phyloP scores from a whole-genome alignment of 345 rosid genomes.

The Rhodamnia argentea region DNA sequence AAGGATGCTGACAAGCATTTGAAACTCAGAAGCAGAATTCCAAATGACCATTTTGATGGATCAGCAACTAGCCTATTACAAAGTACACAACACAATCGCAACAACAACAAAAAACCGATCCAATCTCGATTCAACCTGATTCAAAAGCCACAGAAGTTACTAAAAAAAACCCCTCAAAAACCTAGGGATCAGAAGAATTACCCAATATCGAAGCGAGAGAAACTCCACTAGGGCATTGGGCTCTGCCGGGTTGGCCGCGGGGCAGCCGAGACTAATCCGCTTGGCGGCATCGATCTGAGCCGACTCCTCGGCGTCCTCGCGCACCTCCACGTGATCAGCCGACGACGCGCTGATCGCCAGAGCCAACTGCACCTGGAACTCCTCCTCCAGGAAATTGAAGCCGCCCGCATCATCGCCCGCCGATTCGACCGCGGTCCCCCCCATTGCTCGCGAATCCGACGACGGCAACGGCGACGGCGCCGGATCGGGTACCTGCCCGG shows the following conservation, averaged over 20 bases:
- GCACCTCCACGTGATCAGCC: slow-evolving; percentile 24
- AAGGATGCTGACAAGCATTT: background rate
- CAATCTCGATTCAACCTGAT: background rate
- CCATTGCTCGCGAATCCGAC: slow-evolving; percentile 23
- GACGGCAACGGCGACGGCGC: slow-evolving; percentile 30
- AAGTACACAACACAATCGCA: background rate
- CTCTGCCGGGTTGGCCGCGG: slow-evolving; percentile 41
- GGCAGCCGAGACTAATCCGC: slow-evolving; percentile 80
- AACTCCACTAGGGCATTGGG: slow-evolving; percentile 36
- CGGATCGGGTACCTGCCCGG: slow-evolving; percentile 14
- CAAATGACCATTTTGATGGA: background rate
- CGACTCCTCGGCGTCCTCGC: slow-evolving; percentile 68
- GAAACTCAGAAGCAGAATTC: background rate
- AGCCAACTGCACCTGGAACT: slow-evolving; percentile 92
- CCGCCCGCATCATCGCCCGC: slow-evolving; percentile 20
- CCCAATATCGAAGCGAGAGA: slow-evolving; percentile 87
- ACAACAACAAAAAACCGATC: background rate
- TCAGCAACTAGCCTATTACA: background rate
- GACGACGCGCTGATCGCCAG: slow-evolving; percentile 94
- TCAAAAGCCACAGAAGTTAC: background rate
- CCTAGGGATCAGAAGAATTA: slow-evolving; percentile 7
- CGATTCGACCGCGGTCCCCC: slow-evolving; percentile 44
- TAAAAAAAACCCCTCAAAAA: background rate
- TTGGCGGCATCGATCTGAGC: slow-evolving; percentile 96
- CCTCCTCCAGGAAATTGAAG: slow-evolving; percentile 77